Base-by-base conservation (phyloP, 805 yeast species). In the Starmerella riodocensis region DNA sequence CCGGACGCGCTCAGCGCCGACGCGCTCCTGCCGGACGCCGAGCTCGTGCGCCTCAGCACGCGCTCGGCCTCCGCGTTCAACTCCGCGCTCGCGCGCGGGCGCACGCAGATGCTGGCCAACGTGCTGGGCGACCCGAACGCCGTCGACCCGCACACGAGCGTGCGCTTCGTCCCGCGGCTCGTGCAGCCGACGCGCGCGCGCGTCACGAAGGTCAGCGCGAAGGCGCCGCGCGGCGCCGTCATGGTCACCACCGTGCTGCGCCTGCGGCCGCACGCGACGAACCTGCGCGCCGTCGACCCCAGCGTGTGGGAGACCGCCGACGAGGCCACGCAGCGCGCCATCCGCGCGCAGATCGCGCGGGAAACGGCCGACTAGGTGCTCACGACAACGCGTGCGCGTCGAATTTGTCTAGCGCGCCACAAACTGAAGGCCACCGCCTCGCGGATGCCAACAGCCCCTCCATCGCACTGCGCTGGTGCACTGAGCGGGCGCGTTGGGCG, bases 131-230 rank as follows among this genome's bases (percentile, higher is more conserved):
- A 20, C 23, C 16, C 19, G 13, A 35, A 34, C 14, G 23, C 41
- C 17, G 74, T 76, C 53, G 97, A 88, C 55, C 72, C 79, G 1
- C 88, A 85, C 57, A 80, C 94, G 0, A 93, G 93, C n/a, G 66
- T 79, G 24, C 65, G 69, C 27, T 83, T 84, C 56, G 73, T 73
- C 25, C 95, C 97, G 3, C 55, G 52, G 17, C 63, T 66, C 4
- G 78, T 93, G 6, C 98, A 91, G 60, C 83, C 97, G 1, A 63
- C 70, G 5, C 52, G 53, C 32, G 61, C 66, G 5, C 37, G 40
- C 18, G 23, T 37, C 12, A 9, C 16, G 11, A 29, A 29, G 16
- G 12, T 39, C 19, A 8, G 32, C 19, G 17, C 20, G 2, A 25
- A 19, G 12, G 37, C 39, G 6, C 32, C 37, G 9, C 14, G 31